Percentiles rank a stretch among this genome's conserved stretches.
Conservation (phyloP, 805 yeast species). For the Nakazawaea pomicola region DNA sequence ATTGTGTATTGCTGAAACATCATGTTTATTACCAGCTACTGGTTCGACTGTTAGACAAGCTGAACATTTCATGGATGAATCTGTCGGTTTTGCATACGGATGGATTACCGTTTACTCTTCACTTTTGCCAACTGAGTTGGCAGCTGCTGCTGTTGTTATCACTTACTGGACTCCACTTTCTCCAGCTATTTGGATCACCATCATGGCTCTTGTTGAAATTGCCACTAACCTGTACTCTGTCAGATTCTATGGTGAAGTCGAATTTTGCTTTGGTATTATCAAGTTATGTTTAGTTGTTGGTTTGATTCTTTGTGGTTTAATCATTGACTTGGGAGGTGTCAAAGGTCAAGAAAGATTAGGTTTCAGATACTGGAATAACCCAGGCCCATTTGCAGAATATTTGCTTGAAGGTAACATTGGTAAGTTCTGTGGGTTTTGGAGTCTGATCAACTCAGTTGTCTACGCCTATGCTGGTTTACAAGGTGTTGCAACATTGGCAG, state of each 20-base stretch:
- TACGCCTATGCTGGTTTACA: conserved; percentile 33
- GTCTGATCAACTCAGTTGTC: conserved; percentile 33
- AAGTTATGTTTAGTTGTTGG: conserved; percentile 75
- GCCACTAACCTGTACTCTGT: conserved; percentile 32
- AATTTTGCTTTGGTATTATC: conserved; percentile 72
- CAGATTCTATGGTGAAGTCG: conserved; percentile 70
- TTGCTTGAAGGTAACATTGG: conserved; percentile 32
- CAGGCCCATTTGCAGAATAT: conserved; percentile 50
- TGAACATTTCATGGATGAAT: conserved; percentile 36
- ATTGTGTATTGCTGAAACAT: conserved; percentile 29
- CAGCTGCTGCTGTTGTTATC: conserved; percentile 43
- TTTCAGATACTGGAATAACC: conserved; percentile 47
- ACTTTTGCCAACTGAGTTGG: conserved; percentile 35
- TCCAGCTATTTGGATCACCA: conserved; percentile 41
- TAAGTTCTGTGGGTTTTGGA: conserved; percentile 37
- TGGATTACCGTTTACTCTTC: conserved; percentile 34
- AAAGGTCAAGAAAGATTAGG: conserved; percentile 63
- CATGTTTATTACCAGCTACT: conserved; percentile 33
- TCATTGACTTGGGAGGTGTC: conserved; percentile 86
- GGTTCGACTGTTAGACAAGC: conserved; percentile 32
- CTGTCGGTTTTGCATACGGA: conserved; percentile 43
- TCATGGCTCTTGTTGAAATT: conserved; percentile 32
- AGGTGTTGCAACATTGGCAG: conserved; percentile 22
- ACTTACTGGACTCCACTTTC: conserved; percentile 40
- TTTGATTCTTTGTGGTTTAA: conserved; percentile 64